Evolutionary conservation across 2,329 filamentous ascomycete species (phyloP), one percentile per base, ranked within the genome.

Genomic region (Fusarium drepaniforme): DNA sequence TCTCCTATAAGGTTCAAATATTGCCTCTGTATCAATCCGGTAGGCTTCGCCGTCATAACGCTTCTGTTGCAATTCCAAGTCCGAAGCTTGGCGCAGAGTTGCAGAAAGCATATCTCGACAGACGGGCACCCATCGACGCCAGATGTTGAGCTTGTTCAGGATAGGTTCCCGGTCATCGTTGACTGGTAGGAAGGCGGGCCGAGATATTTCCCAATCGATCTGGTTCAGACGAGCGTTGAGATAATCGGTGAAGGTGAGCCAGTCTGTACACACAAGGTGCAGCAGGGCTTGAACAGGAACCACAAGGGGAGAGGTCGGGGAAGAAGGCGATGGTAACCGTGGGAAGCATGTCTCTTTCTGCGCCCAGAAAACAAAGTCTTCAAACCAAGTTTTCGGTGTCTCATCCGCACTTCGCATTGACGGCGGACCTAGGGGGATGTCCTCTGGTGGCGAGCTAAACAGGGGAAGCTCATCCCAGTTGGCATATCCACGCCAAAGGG

Each of bases 231-330:
- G 59, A 21, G 59, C 59, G 30, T 62, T 62, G 38, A 62, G 59
- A 23, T 62, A 62, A n/a, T 62, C 59, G 37, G 59, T 42, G 9
- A 62, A 62, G n/a, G 59, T 62, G 40, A 62, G 59, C 59, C 59
- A 62, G 13, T 62, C 59, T 28, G 59, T 42, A 21, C 59, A 62
- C 5, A 62, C 37, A 12, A 62, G 59, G 9, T 62, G 59, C 40
- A 62, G 40, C 1, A 62, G 23, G 6, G 59, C 59, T 46, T 62
- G 59, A 13, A 62, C 40, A 16, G 59, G 59, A 37, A 62, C 25
- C 35, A 38, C 57, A 15, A 59, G 35, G 16, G 57, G 57, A 15
- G 57, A 59, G 11, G 35, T 38, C 8, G 35, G 21, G 23, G 57
- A 28, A n/a, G 57, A 59, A 30, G 57, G 28, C 4, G 49, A 53